phyloP scores from a whole-genome alignment of 305 asterid genomes.

The Rubia peregrina region DNA sequence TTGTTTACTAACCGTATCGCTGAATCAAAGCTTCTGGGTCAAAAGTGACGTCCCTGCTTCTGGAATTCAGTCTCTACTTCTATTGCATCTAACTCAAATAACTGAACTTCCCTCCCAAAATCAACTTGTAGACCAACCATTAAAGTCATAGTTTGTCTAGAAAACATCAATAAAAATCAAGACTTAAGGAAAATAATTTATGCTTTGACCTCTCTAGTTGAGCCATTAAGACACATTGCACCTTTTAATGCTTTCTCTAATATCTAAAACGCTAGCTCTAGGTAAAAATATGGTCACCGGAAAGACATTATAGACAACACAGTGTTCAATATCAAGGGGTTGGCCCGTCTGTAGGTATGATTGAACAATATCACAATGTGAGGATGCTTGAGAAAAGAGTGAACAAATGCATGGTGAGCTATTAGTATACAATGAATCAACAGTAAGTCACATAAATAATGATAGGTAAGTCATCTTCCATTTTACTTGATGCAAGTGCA shows the following conservation, averaged over 20 bases:
- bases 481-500: no score
- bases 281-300: conserved; percentile 51
- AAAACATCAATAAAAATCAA: conserved; percentile 10
- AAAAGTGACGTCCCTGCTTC: conserved; percentile 93
- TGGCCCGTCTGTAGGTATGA: no score
- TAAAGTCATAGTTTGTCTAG: neutral
- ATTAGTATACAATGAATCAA: no score
- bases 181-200: conserved; percentile 13
- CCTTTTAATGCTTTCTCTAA: conserved; percentile 59
- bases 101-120: conserved; percentile 93
- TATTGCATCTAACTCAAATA: conserved; percentile 93
- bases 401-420: no score
- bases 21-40: conserved; percentile 91
- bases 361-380: no score
- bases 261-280: neutral
- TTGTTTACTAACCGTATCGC: conserved; percentile 84
- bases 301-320: conserved; percentile 64
- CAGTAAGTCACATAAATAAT: no score
- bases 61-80: conserved; percentile 81
- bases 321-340: conserved; percentile 95
- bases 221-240: conserved; percentile 78
- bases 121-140: conserved; percentile 45
- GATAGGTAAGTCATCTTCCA: no score
- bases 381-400: no score
- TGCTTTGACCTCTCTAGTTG: conserved; percentile 83